phyloP scores from a whole-genome alignment of 2,329 filamentous ascomycete species.

The Cryphonectria naterciae region DNA sequence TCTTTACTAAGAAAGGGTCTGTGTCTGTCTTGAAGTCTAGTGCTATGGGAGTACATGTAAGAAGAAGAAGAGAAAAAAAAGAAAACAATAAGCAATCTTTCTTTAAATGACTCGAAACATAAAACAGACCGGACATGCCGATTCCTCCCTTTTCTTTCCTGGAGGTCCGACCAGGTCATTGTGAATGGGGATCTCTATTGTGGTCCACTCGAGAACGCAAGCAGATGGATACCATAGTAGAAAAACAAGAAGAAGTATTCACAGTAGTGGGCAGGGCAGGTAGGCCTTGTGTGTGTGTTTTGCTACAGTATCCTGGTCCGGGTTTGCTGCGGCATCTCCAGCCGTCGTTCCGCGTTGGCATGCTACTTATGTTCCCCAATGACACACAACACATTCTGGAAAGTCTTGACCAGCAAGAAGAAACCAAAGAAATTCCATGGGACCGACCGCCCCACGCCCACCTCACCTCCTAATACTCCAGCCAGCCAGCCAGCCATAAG shows the following conservation, averaged over 20 bases:
- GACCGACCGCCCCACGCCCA: background rate
- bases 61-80: background rate
- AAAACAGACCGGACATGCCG: background rate
- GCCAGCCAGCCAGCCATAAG: background rate
- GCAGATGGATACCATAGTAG: background rate
- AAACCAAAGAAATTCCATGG: background rate
- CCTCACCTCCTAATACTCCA: background rate
- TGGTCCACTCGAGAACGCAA: background rate
- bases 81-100: background rate
- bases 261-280: background rate
- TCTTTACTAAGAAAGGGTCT: background rate
- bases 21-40: background rate
- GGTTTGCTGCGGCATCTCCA: background rate
- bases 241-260: background rate
- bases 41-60: background rate
- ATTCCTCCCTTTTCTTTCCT: background rate
- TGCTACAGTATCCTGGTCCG: too few relatives aligned
- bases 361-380: background rate
- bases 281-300: background rate
- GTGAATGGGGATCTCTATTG: background rate
- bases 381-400: background rate
- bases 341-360: background rate
- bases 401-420: background rate
- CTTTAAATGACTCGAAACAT: background rate
- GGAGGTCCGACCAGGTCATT: background rate